Conservation (phyloP, 805 yeast genomes). For the Candida caryicola region DNA sequence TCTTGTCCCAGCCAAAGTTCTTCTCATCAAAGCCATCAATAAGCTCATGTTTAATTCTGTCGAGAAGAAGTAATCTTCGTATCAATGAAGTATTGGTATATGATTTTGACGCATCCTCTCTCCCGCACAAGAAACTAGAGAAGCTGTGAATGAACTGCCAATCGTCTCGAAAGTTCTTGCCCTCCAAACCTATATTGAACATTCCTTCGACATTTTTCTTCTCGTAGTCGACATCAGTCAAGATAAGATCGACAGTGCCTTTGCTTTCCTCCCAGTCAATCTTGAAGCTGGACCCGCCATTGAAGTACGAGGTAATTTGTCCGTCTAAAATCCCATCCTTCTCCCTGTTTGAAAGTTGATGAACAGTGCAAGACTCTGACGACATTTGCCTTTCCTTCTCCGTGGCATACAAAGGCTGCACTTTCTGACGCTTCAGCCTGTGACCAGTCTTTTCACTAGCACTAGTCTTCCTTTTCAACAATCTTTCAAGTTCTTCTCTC, state of each 20-base stretch:
- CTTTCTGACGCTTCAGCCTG: not conserved
- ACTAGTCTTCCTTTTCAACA: not conserved
- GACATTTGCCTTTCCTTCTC: not conserved
- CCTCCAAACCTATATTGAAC: slow-evolving; percentile 7
- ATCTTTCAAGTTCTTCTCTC: not conserved
- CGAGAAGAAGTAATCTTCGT: slow-evolving; percentile 6
- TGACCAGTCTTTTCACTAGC: not conserved
- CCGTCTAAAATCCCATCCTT: slow-evolving; percentile 16
- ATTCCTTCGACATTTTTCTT: slow-evolving; percentile 17
- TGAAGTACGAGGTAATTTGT: slow-evolving; percentile 19
- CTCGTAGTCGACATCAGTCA: slow-evolving; percentile 21
- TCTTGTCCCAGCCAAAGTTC: not conserved
- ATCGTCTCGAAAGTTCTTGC: not conserved
- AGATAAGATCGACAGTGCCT: slow-evolving; percentile 13
- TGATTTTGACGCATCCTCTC: not conserved
- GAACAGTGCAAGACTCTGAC: not conserved
- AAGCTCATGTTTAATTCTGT: slow-evolving; percentile 4
- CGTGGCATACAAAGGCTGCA: not conserved
- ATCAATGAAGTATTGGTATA: slow-evolving; percentile 1
- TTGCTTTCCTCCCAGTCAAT: slow-evolving; percentile 1
- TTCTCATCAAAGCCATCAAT: not conserved
- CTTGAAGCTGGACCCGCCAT: slow-evolving; percentile 22
- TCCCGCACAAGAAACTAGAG: not conserved
- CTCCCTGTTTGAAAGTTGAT: slow-evolving; percentile 2
- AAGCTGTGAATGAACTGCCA: slow-evolving; percentile 12